Evolutionary conservation across 140 eudicot genomes (phyloP), one percentile per base, ranked within the genome.

Genomic region (Stevia rebaudiana): DNA sequence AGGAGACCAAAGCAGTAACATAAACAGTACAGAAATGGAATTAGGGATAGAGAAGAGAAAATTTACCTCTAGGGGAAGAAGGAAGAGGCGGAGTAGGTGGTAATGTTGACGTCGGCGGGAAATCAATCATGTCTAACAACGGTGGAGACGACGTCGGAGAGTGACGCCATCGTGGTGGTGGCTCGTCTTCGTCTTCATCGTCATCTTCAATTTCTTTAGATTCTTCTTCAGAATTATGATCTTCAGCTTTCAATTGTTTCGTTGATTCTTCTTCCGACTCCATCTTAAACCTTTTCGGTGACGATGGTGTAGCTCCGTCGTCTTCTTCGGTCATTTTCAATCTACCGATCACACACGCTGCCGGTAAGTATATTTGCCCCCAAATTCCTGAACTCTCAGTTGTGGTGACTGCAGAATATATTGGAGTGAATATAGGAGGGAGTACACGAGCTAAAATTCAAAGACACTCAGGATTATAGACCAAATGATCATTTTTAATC

Each of bases 81-180:
- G 79, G 65, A 60, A 67, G 58, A 16, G 79, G 79, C 8, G 79
- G 79, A 39, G 79, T 74, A 25, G 79, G 74, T 37, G 79, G 79
- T 41, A 67, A 73, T 31, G 67, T 43, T 6, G 52, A 65, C 41
- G 72, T 4, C 3, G 52, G 78, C 61, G 77, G 77, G 54, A 73
- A 68, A 28, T 73, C 71, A 18, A 61, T 37, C 63, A 61, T 48
- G 61, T 60, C 69, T 16, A 70, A 48, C 17, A 61, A 46, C 24
- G 53, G 53, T 23, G 71, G 71, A 48, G 70, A 65, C 18, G 61
- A 36, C 36, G 49, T 47, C 3, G 59, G 74, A 35, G 16, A 50
- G 47, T 22, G 72, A 36, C 8, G 41, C 41, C 41, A 36, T 11
- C 41, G 10, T 36, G 41, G 41, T 24, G 54, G 51, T 36, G n/a